Conservation (phyloP, 2,329 filamentous ascomycete species). For the Colletotrichum cordylinicola region DNA sequence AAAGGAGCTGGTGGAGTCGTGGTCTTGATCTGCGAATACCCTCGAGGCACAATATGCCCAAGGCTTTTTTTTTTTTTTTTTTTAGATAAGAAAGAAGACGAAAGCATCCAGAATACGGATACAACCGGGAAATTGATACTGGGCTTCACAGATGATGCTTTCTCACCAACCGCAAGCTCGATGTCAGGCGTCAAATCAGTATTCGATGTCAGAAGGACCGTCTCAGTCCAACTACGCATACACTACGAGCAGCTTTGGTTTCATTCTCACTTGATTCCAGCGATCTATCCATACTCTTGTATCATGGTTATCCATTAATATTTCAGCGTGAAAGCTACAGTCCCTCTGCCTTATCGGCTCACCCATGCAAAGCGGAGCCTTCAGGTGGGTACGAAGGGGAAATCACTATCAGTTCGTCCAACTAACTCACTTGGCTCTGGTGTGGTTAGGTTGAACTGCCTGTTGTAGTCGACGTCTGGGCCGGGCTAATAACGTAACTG, state of each 20-base stretch:
- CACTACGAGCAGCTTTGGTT: background rate
- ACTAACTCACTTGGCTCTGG: background rate
- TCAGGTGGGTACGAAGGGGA: background rate
- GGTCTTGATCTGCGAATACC: background rate
- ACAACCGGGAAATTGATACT: fast-evolving
- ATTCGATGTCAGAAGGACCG: fast-evolving
- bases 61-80: background rate
- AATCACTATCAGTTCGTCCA: background rate
- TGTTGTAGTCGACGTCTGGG: background rate
- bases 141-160: background rate
- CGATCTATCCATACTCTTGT: background rate
- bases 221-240: fast-evolving
- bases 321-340: background rate
- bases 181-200: background rate
- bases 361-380: background rate
- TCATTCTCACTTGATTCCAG: fast-evolving
- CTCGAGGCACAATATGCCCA: background rate
- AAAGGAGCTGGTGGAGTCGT: background rate
- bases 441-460: background rate
- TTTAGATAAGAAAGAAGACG: background rate
- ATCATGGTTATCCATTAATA: background rate
- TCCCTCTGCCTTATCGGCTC: background rate
- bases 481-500: background rate
- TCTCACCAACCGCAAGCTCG: fast-evolving
- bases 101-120: background rate